Evolutionary conservation across 495 filamentous ascomycete species (phyloP).

Genomic region (Xylaria intraflava): DNA sequence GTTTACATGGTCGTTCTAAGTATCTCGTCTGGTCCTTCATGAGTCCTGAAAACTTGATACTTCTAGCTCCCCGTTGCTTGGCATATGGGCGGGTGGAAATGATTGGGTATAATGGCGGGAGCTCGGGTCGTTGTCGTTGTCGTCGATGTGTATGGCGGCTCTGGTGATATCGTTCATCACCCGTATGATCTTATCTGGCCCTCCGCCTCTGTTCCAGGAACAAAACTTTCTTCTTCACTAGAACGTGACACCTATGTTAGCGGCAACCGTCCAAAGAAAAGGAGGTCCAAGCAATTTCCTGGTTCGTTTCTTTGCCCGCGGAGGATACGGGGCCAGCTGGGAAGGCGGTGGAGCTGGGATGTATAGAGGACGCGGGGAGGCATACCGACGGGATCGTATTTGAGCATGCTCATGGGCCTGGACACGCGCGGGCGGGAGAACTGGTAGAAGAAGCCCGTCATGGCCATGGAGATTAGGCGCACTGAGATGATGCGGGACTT

Average conservation of each 20-base stretch:
- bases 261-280: background rate
- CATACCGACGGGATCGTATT: slow-evolving; percentile 98
- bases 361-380: slow-evolving; percentile 6
- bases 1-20: slow-evolving; percentile 2
- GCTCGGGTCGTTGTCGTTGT: background rate
- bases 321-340: background rate
- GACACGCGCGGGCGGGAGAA: slow-evolving; percentile 73
- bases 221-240: slow-evolving; percentile 81
- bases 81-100: background rate
- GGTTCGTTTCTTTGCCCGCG: background rate
- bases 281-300: background rate
- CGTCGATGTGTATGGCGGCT: background rate
- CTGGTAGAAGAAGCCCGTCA: slow-evolving; percentile 95
- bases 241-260: background rate
- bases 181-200: slow-evolving; percentile 21
- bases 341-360: too few relatives aligned
- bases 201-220: slow-evolving; percentile 83
- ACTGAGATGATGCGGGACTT: slow-evolving; percentile 91
- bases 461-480: slow-evolving; percentile 94
- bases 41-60: background rate
- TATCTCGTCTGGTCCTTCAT: background rate
- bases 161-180: slow-evolving; percentile 8
- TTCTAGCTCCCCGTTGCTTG: background rate
- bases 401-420: slow-evolving; percentile 89
- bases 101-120: background rate